These are phyloP conservation scores for Microcyclospora pomicola DNA, from an alignment of 2,329 filamentous ascomycete species.

Conservation along the genomic window DNA sequence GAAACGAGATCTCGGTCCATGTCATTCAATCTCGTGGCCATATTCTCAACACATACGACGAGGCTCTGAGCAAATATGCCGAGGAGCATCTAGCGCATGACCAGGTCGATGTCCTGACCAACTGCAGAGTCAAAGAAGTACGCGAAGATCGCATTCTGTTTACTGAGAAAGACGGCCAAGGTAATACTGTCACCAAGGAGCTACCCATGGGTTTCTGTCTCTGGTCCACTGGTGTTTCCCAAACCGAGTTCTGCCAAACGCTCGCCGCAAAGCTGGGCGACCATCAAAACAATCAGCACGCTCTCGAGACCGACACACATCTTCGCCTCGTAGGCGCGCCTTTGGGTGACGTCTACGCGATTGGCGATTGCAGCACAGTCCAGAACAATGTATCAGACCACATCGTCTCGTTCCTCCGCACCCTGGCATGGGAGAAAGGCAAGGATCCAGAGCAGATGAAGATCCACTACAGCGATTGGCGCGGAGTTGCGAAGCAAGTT, in stretches of 20 bases:
- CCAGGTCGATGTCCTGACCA: constrained; percentile 80
- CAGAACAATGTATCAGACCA: constrained; percentile 95
- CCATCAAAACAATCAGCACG: constrained; percentile 73
- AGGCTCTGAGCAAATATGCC: constrained; percentile 81
- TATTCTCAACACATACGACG: constrained; percentile 96
- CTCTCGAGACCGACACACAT: constrained; percentile 87
- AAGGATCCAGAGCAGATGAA: constrained; percentile 80
- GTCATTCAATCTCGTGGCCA: constrained; percentile 89
- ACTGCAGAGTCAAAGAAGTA: constrained; percentile 85
- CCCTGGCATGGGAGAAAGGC: constrained; percentile 80
- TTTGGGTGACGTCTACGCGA: constrained; percentile 86
- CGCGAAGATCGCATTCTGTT: constrained; percentile 73
- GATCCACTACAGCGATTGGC: constrained; percentile 80
- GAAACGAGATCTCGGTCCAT: constrained; percentile 95
- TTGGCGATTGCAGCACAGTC: constrained; percentile 90
- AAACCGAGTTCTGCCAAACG: constrained; percentile 64
- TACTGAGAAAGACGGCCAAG: constrained; percentile 63
- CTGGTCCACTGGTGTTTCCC: constrained; percentile 91
- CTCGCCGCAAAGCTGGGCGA: constrained; percentile 60
- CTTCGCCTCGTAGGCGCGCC: constrained; percentile 80
- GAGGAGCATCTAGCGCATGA: constrained; percentile 85
- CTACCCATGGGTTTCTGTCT: constrained; percentile 91
- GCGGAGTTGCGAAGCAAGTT: constrained; percentile 66
- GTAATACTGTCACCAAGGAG: constrained; percentile 70
- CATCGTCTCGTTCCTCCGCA: constrained; percentile 78